Percentiles rank a stretch among this genome's conserved stretches.
Evolutionary conservation across 2,329 filamentous ascomycete genomes (phyloP).

Genomic region (Aspergillus terreus): DNA sequence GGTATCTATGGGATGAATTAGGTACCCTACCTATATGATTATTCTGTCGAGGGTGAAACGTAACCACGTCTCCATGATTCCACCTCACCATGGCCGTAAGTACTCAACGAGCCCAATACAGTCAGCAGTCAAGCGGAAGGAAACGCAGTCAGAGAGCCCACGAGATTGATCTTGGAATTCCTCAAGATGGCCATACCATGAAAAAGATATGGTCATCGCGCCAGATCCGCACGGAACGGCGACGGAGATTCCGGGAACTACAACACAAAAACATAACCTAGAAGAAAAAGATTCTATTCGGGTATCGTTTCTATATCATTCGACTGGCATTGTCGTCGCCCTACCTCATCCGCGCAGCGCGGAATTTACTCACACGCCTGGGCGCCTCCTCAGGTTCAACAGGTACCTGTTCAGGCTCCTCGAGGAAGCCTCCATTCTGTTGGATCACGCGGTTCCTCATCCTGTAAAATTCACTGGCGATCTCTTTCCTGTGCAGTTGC

Average conservation of each 20-base stretch:
- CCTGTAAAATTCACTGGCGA: slow-evolving; percentile 77
- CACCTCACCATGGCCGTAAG: slow-evolving; percentile 14
- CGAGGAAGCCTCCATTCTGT: slow-evolving; percentile 75
- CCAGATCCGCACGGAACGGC: background rate
- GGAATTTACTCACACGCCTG: slow-evolving; percentile 45
- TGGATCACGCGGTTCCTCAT: slow-evolving; percentile 80
- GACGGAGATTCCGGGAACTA: slow-evolving; percentile 6
- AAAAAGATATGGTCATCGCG: slow-evolving; percentile 11
- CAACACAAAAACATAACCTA: background rate
- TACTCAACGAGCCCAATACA: slow-evolving; percentile 24
- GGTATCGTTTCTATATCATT: slow-evolving; percentile 12
- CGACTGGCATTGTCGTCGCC: background rate
- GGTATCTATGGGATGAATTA: too few species aligned
- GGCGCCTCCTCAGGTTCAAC: slow-evolving; percentile 59
- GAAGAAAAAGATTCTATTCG: slow-evolving; percentile 4
- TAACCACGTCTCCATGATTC: slow-evolving; percentile 27
- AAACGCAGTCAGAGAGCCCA: slow-evolving; percentile 38
- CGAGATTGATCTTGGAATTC: slow-evolving; percentile 28
- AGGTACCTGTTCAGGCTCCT: slow-evolving; percentile 63
- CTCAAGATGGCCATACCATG: slow-evolving; percentile 17
- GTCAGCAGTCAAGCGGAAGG: slow-evolving; percentile 6
- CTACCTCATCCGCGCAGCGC: slow-evolving; percentile 42
- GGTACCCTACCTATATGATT: too few species aligned
- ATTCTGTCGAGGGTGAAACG: slow-evolving; percentile 38
- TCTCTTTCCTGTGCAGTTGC: slow-evolving; percentile 68